These are phyloP conservation scores for Yamadazyma pseudoaaseri DNA, from an alignment of 1,139 yeast genomes.

Conservation along the genomic window DNA sequence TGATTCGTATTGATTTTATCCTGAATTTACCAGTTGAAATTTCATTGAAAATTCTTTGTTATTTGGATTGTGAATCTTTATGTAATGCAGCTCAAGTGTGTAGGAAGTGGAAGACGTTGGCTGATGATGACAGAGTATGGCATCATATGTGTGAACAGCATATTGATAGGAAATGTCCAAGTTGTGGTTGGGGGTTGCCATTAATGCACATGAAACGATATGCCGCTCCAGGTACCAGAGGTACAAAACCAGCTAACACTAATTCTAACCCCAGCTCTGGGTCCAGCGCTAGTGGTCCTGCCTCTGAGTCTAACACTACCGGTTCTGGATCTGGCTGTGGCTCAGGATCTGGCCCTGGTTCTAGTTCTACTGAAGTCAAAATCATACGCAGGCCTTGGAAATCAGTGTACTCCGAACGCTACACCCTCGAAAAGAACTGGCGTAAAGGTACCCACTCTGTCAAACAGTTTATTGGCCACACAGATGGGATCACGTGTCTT, in stretches of 20 bases:
- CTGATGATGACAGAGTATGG: slow-evolving; percentile 98
- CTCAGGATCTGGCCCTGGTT: background rate
- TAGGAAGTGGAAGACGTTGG: slow-evolving; percentile 78
- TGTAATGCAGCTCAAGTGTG: slow-evolving; percentile 95
- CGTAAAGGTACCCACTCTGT: slow-evolving; percentile 71
- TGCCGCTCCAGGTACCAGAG: slow-evolving; percentile 13
- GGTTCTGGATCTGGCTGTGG: background rate
- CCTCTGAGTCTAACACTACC: background rate
- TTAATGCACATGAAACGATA: slow-evolving; percentile 75
- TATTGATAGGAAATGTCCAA: slow-evolving; percentile 93
- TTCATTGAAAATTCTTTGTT: slow-evolving; percentile 79
- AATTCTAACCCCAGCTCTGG: slow-evolving; percentile 1
- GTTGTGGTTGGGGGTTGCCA: slow-evolving; percentile 99
- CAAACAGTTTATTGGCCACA: slow-evolving; percentile 76
- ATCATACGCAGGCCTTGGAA: slow-evolving; percentile 77
- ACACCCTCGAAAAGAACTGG: slow-evolving; percentile 91
- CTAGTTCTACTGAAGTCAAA: slow-evolving; percentile 13
- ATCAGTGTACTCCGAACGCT: slow-evolving; percentile 87
- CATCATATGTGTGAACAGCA: slow-evolving; percentile 98
- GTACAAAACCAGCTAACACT: slow-evolving; percentile 1
- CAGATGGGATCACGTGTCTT: slow-evolving; percentile 81
- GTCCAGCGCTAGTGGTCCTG: background rate
- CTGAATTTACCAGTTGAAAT: slow-evolving; percentile 83
- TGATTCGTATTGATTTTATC: slow-evolving; percentile 86
- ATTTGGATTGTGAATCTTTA: slow-evolving; percentile 84